phyloP scores from a whole-genome alignment of 2,329 filamentous ascomycete species.

The Chrysoporthe deuterocubensis region DNA sequence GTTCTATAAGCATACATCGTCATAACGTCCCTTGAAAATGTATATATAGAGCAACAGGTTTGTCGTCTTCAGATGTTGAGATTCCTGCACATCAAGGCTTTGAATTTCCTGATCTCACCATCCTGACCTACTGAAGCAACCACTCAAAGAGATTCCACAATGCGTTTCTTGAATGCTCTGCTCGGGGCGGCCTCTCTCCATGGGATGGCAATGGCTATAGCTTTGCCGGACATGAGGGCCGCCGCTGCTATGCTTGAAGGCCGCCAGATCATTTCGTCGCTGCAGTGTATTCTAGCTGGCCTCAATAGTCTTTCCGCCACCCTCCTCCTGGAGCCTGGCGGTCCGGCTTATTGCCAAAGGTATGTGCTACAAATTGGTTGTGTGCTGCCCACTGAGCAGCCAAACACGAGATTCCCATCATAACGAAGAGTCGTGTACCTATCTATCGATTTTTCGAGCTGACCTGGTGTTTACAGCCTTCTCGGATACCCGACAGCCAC shows the following conservation, averaged over 20 bases:
- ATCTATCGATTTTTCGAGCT: not conserved
- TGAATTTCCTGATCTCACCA: not conserved
- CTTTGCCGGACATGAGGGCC: not conserved
- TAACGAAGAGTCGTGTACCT: not conserved
- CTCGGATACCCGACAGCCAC: not conserved
- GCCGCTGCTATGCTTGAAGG: not conserved
- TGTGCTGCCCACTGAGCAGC: not conserved
- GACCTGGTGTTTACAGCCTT: not conserved
- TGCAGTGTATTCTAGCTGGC: conserved; percentile 1
- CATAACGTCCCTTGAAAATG: not conserved
- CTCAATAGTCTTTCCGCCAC: not conserved
- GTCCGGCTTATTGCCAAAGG: not conserved
- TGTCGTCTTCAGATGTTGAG: not conserved
- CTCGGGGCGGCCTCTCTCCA: not conserved
- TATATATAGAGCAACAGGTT: not conserved
- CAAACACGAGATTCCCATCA: not conserved
- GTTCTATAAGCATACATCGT: not conserved
- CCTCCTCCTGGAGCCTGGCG: not conserved
- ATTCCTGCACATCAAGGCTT: not conserved
- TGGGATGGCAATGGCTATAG: not conserved
- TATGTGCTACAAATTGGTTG: not conserved
- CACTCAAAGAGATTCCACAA: not conserved
- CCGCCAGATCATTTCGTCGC: conserved; percentile 1
- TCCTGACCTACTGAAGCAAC: not conserved
- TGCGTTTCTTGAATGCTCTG: not conserved